Base-by-base conservation (phyloP, 1,139 yeast genomes). In the Candida sp. region DNA sequence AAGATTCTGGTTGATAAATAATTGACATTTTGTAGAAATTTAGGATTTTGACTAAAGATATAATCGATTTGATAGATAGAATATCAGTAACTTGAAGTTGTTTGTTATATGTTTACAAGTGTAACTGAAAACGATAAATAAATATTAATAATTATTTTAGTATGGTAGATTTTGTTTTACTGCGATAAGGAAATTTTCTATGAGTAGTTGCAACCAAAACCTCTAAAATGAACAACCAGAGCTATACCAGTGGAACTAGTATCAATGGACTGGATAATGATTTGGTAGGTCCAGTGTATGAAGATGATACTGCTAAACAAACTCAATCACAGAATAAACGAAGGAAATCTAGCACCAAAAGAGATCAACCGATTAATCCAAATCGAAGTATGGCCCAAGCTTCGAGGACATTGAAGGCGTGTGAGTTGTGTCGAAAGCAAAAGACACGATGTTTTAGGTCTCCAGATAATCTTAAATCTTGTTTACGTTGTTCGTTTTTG, bases 391-490 rank as follows among this genome's bases (percentile, higher is more conserved):
- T 54, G 34, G 66, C 61, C 1, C 68, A 64, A 52, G 70, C 73
- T 0, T 67, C 79, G 1, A 55, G 87, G 40, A 79, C 83, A 0
- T 56, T 76, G 4, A 70, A 69, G 48, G 89, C 89, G 0, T 83
- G 89, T 56, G 73, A 71, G 4, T 59, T 68, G 21, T 83, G 89
- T 54, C 65, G 88, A 33, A 72, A 65, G 48, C 86, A 79, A 55
- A 83, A 83, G 60, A 81, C 87, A 1, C 60, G 86, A 44, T 83
- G 89, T 52, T 73, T 82, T 50, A 67, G 81, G 39, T 68, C 80
- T 1, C 62, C 70, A 19, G 73, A 69, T 7, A 63, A 64, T 39
- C 64, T 77, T 2, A 54, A 64, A 12, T 67, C 79, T 4, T 83
- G 89, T 58, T 60, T 82, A 34, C 58, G 88, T 30, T 83, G 89